These are phyloP conservation scores for Delitschia confertaspora DNA, from an alignment of 495 filamentous ascomycete genomes.

Conservation along the genomic window DNA sequence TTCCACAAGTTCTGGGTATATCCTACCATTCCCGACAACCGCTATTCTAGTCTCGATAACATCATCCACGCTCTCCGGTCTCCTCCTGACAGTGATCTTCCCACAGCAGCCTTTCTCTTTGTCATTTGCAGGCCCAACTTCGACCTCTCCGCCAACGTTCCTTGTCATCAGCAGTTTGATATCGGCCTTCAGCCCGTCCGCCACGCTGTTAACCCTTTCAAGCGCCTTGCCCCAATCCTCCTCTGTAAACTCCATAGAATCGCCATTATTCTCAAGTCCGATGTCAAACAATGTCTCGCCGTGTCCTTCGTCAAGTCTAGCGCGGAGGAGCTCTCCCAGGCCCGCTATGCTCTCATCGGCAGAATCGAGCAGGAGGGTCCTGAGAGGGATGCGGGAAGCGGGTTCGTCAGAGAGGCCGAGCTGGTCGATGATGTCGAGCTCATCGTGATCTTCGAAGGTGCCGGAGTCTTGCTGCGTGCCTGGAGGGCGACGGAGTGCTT, in stretches of 20 bases:
- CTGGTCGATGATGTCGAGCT: conserved; percentile 85
- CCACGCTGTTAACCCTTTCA: conserved; percentile 55
- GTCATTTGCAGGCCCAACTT: conserved; percentile 50
- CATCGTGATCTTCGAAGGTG: conserved; percentile 62
- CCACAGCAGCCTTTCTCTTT: conserved; percentile 66
- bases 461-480: conserved; percentile 29
- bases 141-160: conserved; percentile 73
- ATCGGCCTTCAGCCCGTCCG: conserved; percentile 59
- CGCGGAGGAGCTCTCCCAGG: conserved; percentile 52
- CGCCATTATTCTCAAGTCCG: conserved; percentile 84
- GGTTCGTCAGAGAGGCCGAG: conserved; percentile 72
- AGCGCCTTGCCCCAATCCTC: conserved; percentile 74
- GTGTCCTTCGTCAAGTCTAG: conserved; percentile 72
- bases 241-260: conserved; percentile 74
- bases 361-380: conserved; percentile 63
- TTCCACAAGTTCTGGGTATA: background rate
- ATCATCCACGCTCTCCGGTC: conserved; percentile 66
- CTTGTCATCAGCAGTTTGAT: conserved; percentile 75
- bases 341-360: conserved; percentile 50
- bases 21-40: conserved; percentile 79
- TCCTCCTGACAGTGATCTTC: conserved; percentile 72
- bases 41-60: conserved; percentile 95
- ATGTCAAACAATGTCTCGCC: conserved; percentile 89
- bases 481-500: conserved; percentile 50
- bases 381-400: conserved; percentile 52